Percentiles rank a stretch among this genome's conserved stretches.
These are phyloP conservation scores for Kodamaea fukazawae DNA, from an alignment of 805 yeast species.

Conservation along the genomic window DNA sequence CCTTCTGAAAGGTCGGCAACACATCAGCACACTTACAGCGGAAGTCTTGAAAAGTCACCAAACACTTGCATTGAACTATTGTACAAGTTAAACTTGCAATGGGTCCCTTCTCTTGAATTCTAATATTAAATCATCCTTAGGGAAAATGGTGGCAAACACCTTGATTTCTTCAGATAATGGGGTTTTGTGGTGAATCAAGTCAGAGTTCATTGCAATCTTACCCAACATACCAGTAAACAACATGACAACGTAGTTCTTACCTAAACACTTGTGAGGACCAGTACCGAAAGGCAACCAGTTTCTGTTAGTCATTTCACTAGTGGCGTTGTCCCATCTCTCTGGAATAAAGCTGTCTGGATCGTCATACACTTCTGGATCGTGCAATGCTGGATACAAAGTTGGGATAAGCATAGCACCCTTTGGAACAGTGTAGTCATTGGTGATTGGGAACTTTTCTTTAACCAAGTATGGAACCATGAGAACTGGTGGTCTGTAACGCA, in stretches of 20 bases:
- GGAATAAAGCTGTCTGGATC: slow-evolving; percentile 94
- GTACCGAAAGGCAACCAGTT: slow-evolving; percentile 97
- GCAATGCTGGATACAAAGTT: slow-evolving; percentile 90
- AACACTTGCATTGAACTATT: background rate
- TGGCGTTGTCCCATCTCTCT: slow-evolving; percentile 91
- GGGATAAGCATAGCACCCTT: slow-evolving; percentile 98
- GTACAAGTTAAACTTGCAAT: slow-evolving; percentile 9
- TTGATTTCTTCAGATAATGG: slow-evolving; percentile 85
- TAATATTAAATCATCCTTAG: slow-evolving; percentile 88
- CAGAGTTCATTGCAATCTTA: slow-evolving; percentile 77
- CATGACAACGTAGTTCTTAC: slow-evolving; percentile 90
- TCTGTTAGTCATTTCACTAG: slow-evolving; percentile 71
- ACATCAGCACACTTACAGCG: too few species aligned
- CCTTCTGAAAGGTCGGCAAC: too few species aligned
- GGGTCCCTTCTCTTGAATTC: slow-evolving; percentile 70
- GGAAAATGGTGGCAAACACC: slow-evolving; percentile 98
- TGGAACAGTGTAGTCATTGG: slow-evolving; percentile 85
- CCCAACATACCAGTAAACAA: slow-evolving; percentile 88
- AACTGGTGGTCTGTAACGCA: slow-evolving; percentile 96
- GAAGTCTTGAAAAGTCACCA: too few species aligned
- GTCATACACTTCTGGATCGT: slow-evolving; percentile 95
- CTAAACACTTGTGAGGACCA: slow-evolving; percentile 95
- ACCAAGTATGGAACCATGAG: slow-evolving; percentile 96
- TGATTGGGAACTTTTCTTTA: slow-evolving; percentile 80
- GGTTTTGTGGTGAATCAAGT: slow-evolving; percentile 80